phyloP scores from a whole-genome alignment of 352 stramenopile genomes.

The Phytopythium delawarense region DNA sequence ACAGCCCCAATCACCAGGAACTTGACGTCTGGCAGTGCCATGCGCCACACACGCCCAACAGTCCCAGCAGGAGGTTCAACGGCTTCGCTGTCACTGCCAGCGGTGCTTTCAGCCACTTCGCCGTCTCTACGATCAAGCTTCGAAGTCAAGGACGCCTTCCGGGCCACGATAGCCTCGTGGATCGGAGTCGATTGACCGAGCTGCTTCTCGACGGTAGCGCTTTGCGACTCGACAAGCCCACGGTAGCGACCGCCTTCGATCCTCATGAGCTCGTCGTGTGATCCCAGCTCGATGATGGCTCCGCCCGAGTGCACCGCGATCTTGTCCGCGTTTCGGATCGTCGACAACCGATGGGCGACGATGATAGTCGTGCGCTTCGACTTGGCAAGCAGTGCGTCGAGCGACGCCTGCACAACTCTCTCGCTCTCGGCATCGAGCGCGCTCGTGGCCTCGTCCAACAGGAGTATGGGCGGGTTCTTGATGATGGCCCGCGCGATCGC shows the following conservation, averaged over 20 bases:
- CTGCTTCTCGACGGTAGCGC: slow-evolving; percentile 4
- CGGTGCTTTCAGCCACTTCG: neutral
- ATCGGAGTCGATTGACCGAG: neutral
- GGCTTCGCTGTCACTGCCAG: slow-evolving; percentile 8
- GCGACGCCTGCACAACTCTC: slow-evolving; percentile 87
- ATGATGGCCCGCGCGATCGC: slow-evolving; percentile 90
- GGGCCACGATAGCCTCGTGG: neutral
- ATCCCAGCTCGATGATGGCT: slow-evolving; percentile 72
- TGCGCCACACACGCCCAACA: slow-evolving; percentile 39
- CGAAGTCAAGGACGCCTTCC: neutral
- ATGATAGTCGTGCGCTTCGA: slow-evolving; percentile 78
- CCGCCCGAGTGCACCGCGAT: slow-evolving; percentile 76
- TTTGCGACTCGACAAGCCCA: slow-evolving; percentile 26
- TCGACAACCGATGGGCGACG: slow-evolving; percentile 78
- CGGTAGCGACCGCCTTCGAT: slow-evolving; percentile 31
- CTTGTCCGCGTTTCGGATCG: slow-evolving; percentile 65
- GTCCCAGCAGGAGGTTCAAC: slow-evolving; percentile 11
- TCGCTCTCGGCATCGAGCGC: slow-evolving; percentile 72
- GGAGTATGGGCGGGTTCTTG: slow-evolving; percentile 76
- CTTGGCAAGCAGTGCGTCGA: slow-evolving; percentile 50
- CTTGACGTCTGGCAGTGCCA: slow-evolving; percentile 20
- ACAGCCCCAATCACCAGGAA: slow-evolving; percentile 17
- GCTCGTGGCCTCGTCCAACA: slow-evolving; percentile 86
- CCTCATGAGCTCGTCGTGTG: slow-evolving; percentile 78
- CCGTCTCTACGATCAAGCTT: neutral